Evolutionary conservation across 1,284 basidiomycete genomes (phyloP).

Genomic region (Trametes versicolor): DNA sequence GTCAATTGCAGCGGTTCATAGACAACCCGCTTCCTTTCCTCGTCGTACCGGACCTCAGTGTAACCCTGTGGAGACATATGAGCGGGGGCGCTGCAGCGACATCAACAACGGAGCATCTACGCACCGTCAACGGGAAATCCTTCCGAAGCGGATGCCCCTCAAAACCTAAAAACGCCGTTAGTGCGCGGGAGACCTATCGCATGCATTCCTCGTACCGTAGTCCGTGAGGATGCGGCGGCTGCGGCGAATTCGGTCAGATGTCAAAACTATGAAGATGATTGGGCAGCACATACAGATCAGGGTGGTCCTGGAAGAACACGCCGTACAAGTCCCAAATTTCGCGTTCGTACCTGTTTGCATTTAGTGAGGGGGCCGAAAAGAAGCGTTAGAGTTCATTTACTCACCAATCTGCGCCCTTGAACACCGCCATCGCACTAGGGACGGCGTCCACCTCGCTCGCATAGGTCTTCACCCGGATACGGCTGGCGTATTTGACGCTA

Average conservation of each 20-base stretch:
- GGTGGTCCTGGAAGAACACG: slow-evolving; percentile 96
- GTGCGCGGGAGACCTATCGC: slow-evolving; percentile 6
- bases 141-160: slow-evolving; percentile 98
- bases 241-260: slow-evolving; percentile 30
- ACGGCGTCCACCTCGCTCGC: slow-evolving; percentile 96
- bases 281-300: slow-evolving; percentile 82
- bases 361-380: slow-evolving; percentile 23
- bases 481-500: slow-evolving; percentile 77
- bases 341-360: slow-evolving; percentile 82
- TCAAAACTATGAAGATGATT: slow-evolving; percentile 19
- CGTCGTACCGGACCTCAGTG: slow-evolving; percentile 97
- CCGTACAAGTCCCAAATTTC: slow-evolving; percentile 99
- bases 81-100: slow-evolving; percentile 3
- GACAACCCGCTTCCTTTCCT: slow-evolving; percentile 98
- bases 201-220: slow-evolving; percentile 70
- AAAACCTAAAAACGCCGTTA: slow-evolving; percentile 68
- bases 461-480: slow-evolving; percentile 98
- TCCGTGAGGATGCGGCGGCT: slow-evolving; percentile 98
- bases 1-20: slow-evolving; percentile 98
- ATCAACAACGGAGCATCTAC: slow-evolving; percentile 38
- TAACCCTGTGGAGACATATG: slow-evolving; percentile 72
- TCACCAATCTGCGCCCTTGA: slow-evolving; percentile 95
- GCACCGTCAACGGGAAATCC: slow-evolving; percentile 95
- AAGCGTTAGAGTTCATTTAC: slow-evolving; percentile 37
- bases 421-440: slow-evolving; percentile 85